These are phyloP conservation scores for Rhytidiadelphus loreus DNA, from an alignment of 225 moss, liverwort and hornwort species.

Conservation along the genomic window DNA sequence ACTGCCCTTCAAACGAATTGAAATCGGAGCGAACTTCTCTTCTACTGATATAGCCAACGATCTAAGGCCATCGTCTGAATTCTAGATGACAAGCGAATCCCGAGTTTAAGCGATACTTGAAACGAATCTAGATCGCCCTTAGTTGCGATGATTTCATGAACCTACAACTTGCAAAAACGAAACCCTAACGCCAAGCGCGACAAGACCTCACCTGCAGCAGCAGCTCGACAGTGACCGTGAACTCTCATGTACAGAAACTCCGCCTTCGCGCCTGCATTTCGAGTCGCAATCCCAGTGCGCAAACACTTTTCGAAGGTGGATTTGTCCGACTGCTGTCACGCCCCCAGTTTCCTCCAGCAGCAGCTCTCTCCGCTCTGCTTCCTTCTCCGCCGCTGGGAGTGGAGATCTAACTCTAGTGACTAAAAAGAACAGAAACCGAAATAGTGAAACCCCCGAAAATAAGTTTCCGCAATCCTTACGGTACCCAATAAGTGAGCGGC, in stretches of 20 bases:
- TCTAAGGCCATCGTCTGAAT: neutral
- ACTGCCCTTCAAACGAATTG: neutral
- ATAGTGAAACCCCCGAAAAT: neutral
- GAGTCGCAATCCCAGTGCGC: neutral
- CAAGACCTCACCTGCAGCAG: slow-evolving; percentile 2
- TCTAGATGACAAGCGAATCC: neutral
- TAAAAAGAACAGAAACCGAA: too few species aligned
- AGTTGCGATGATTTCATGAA: neutral
- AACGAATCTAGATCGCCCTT: neutral
- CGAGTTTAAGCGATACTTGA: neutral
- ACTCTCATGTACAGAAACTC: neutral
- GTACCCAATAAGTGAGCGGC: neutral
- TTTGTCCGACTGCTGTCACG: neutral
- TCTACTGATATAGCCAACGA: neutral
- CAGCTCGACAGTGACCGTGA: neutral
- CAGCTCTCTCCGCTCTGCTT: neutral
- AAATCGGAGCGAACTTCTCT: neutral
- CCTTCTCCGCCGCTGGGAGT: neutral
- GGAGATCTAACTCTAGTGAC: neutral
- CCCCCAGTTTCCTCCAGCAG: neutral
- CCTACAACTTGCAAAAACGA: neutral
- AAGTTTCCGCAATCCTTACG: neutral
- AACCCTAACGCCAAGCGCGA: neutral
- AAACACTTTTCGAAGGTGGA: neutral
- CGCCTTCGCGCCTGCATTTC: neutral